Base-by-base conservation (phyloP, 83 land plant species). In the Picea abies region DNA sequence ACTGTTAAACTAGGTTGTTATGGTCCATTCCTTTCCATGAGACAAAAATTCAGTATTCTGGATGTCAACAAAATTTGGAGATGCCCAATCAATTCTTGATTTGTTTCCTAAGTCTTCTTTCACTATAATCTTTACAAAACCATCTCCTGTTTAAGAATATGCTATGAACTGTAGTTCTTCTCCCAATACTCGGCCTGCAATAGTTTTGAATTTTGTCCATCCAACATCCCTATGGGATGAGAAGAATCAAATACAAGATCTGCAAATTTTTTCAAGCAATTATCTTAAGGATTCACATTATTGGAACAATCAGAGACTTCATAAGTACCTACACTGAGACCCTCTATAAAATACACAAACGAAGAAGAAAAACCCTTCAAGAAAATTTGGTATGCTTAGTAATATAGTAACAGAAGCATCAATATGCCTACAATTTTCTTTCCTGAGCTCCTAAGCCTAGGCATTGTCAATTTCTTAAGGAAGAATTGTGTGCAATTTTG, bases 361-460 rank as follows among this genome's bases (percentile, higher is more conserved):
- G 26, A 60, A 68, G 87, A 77, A 35, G 32, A 29, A 29, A 29
- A 29, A 29, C 32, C 32, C 32, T 29, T 29, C 32, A 29, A 29
- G 32, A 29, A 29, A 29, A 29, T 29, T 29, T 29, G 32, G 32
- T 29, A 29, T 29, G 32, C 78, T 60, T 35, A 82, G 2, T 17
- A 94, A 86, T 2, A 90, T 76, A 0, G 94, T 91, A 19, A 84
- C 85, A 82, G 76, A 79, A 5, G 82, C 88, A 83, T 96, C 95
- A 78, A 94, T 75, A 19, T 96, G 98, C 67, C 90, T 90, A 87
- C 93, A 96, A 82, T 88, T 80, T 25, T 92, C 87, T 44, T 82
- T 88, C 56, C 87, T 63, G 52, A 96, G 79, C 89, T 91, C 90
- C 44, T 92, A 92, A 80, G 63, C 85, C 94, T 92, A 91, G 35